A percentile compares a stretch with the other conserved stretches of the same genome.
Evolutionary conservation across 495 filamentous ascomycete species (phyloP).

Genomic region (Neurospora sp.): DNA sequence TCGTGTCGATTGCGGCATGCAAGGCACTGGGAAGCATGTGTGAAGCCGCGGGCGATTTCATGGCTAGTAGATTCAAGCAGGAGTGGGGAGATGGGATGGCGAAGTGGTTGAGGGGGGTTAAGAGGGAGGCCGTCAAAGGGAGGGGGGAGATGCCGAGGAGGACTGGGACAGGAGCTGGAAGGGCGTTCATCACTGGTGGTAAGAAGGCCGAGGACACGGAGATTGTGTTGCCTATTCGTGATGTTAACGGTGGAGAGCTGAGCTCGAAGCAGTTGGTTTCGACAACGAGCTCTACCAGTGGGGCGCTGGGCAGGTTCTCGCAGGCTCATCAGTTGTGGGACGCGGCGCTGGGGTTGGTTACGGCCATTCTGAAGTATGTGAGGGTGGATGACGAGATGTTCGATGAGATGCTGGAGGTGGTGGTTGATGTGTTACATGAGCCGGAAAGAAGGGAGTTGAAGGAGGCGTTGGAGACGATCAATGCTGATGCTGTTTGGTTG

Average conservation of each 20-base stretch:
- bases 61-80: constrained; percentile 55
- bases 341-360: constrained; percentile 43
- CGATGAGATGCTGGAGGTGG: constrained; percentile 54
- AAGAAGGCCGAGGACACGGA: constrained; percentile 2
- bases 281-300: constrained; percentile 15
- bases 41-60: constrained; percentile 66
- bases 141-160: constrained; percentile 31
- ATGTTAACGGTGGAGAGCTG: not conserved
- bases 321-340: constrained; percentile 50
- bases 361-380: constrained; percentile 45
- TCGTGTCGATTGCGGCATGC: constrained; percentile 60
- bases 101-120: constrained; percentile 27
- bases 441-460: constrained; percentile 33
- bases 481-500: constrained; percentile 68
- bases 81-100: constrained; percentile 53
- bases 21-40: constrained; percentile 54
- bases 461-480: constrained; percentile 45
- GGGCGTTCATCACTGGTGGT: constrained; percentile 7
- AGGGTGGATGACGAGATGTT: constrained; percentile 51
- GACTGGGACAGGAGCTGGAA: constrained; percentile 14
- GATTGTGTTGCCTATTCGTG: constrained; percentile 20
- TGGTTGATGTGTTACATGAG: constrained; percentile 40
- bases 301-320: constrained; percentile 39
- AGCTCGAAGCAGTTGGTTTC: constrained; percentile 14
- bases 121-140: constrained; percentile 17